Conservation (phyloP, 257 asterid genomes). For the Voacanga thouarsii region DNA sequence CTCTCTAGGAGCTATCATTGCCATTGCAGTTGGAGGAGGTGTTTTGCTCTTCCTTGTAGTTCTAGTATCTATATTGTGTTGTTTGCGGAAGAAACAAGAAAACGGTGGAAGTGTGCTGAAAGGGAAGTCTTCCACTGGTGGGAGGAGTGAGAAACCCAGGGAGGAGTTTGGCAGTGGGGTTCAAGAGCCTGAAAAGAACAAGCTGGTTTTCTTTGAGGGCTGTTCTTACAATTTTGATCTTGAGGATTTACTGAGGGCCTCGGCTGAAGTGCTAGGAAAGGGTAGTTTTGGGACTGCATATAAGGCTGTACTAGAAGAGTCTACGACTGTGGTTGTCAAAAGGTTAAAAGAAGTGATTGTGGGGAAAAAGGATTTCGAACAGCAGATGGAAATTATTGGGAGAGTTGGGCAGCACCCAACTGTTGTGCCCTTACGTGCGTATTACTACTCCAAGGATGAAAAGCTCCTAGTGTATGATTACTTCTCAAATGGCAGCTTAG, state of each 20-base stretch:
- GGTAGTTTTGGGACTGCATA: slow-evolving; percentile 95
- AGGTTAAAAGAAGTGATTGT: slow-evolving; percentile 86
- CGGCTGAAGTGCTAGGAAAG: slow-evolving; percentile 90
- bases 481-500: slow-evolving; percentile 72
- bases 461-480: slow-evolving; percentile 85
- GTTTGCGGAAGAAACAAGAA: slow-evolving; percentile 44
- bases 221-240: slow-evolving; percentile 87
- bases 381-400: slow-evolving; percentile 83
- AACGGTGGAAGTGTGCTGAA: slow-evolving; percentile 42
- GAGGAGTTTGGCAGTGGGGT: slow-evolving; percentile 95
- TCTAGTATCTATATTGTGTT: slow-evolving; percentile 46
- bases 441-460: slow-evolving; percentile 96
- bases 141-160: slow-evolving; percentile 74
- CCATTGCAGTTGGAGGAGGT: slow-evolving; percentile 80
- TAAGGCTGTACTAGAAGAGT: slow-evolving; percentile 90
- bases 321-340: slow-evolving; percentile 87
- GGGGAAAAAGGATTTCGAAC: slow-evolving; percentile 92
- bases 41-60: slow-evolving; percentile 47
- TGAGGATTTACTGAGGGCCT: slow-evolving; percentile 90
- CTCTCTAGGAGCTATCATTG: slow-evolving; percentile 58
- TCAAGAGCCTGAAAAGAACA: slow-evolving; percentile 83
- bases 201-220: slow-evolving; percentile 88
- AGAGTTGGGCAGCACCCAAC: slow-evolving; percentile 81
- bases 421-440: slow-evolving; percentile 77
- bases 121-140: slow-evolving; percentile 59